These are phyloP conservation scores for Oemleria cerasiformis DNA, from an alignment of 306 rosid species.

Conservation along the genomic window DNA sequence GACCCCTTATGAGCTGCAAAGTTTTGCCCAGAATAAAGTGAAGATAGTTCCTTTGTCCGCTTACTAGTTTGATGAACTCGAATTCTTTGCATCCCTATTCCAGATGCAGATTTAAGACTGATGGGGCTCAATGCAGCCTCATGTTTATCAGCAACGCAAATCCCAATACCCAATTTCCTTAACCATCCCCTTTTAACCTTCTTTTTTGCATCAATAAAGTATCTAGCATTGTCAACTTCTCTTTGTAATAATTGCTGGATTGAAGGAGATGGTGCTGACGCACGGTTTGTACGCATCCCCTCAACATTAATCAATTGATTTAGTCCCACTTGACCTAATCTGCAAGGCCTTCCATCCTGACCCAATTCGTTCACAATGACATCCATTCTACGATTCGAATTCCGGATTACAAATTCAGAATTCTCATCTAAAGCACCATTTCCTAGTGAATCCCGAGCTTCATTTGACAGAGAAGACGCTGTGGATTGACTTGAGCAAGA, in stretches of 20 bases:
- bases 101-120: slow-evolving; percentile 24
- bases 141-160: slow-evolving; percentile 43
- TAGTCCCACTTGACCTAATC: slow-evolving; percentile 42
- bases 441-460: slow-evolving; percentile 28
- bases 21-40: slow-evolving; percentile 66
- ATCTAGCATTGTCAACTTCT: slow-evolving; percentile 38
- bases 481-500: slow-evolving; percentile 35
- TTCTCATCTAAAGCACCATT: slow-evolving; percentile 33
- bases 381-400: slow-evolving; percentile 54
- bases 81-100: slow-evolving; percentile 45
- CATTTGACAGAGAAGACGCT: slow-evolving; percentile 35
- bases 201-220: slow-evolving; percentile 28
- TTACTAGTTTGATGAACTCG: slow-evolving; percentile 56
- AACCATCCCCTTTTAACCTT: slow-evolving; percentile 60
- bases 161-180: slow-evolving; percentile 48
- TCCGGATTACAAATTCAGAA: slow-evolving; percentile 37
- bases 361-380: slow-evolving; percentile 45
- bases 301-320: slow-evolving; percentile 40
- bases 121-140: slow-evolving; percentile 31
- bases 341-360: slow-evolving; percentile 38
- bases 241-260: slow-evolving; percentile 46
- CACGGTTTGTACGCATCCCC: slow-evolving; percentile 38
- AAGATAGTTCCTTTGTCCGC: slow-evolving; percentile 64
- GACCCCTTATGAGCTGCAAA: slow-evolving; percentile 73
- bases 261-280: slow-evolving; percentile 38